phyloP scores from a whole-genome alignment of 2,329 filamentous ascomycete genomes.

The Claviceps digitariae region DNA sequence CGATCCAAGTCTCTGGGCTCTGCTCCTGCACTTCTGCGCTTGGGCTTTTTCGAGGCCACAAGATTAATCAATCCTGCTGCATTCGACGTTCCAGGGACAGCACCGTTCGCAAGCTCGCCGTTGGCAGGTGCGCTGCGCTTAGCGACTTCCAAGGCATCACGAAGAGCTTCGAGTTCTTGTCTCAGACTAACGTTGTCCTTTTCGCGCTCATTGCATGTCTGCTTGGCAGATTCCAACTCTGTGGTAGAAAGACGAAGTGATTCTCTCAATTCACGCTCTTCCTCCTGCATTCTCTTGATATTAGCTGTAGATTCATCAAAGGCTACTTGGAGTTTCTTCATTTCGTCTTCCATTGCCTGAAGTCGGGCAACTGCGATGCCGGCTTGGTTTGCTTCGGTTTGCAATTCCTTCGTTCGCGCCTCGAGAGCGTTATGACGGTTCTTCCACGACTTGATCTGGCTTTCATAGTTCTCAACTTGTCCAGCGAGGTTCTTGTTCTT shows the following conservation, averaged over 20 bases:
- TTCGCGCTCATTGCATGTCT: constrained; percentile 63
- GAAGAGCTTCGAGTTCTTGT: constrained; percentile 77
- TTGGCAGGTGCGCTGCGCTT: constrained; percentile 66
- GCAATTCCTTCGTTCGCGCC: constrained; percentile 79
- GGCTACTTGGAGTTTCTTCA: constrained; percentile 76
- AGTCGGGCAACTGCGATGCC: constrained; percentile 88
- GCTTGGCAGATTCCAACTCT: constrained; percentile 68
- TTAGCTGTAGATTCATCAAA: constrained; percentile 85
- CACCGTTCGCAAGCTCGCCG: constrained; percentile 36
- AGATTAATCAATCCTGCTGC: constrained; percentile 83
- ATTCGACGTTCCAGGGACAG: constrained; percentile 32
- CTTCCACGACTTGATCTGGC: constrained; percentile 92
- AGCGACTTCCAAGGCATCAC: constrained; percentile 83
- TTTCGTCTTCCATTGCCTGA: constrained; percentile 86
- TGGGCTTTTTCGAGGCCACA: constrained; percentile 92
- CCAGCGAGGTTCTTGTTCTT: constrained; percentile 83
- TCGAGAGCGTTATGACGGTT: constrained; percentile 83
- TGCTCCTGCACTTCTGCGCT: constrained; percentile 80
- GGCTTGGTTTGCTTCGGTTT: constrained; percentile 93
- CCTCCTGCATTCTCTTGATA: constrained; percentile 88
- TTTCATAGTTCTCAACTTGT: constrained; percentile 92
- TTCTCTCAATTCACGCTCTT: constrained; percentile 76
- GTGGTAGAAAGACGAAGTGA: constrained; percentile 64
- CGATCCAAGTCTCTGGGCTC: constrained; percentile 78
- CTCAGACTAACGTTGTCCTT: constrained; percentile 74